A percentile compares a stretch with the other conserved stretches of the same genome.
These are phyloP conservation scores for Myochromella boudieri DNA, from an alignment of 768 basidiomycete species.

Conservation along the genomic window DNA sequence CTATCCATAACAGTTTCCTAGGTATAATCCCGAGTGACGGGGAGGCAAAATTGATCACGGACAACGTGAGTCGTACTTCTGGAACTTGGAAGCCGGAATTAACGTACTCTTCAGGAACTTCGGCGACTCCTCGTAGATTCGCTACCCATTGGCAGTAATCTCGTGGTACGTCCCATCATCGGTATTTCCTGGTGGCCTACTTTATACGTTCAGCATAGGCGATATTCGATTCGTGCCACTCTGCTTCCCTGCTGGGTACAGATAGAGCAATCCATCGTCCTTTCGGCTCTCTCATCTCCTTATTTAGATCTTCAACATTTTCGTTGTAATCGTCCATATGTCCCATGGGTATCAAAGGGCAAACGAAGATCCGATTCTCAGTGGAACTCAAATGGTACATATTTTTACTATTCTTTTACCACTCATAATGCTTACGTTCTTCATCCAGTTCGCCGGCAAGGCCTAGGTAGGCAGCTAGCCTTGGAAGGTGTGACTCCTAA, in stretches of 20 bases:
- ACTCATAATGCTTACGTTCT: not conserved
- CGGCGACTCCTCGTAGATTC: constrained; percentile 33
- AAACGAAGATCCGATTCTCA: constrained; percentile 30
- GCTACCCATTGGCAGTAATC: constrained; percentile 34
- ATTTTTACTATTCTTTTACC: not conserved
- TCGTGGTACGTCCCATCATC: constrained; percentile 29
- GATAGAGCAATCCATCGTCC: not conserved
- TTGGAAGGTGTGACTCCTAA: not conserved
- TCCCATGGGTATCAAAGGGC: constrained; percentile 47
- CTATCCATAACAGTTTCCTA: constrained; percentile 10
- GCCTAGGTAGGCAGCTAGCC: constrained; percentile 9
- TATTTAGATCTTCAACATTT: constrained; percentile 40
- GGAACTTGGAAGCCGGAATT: not conserved
- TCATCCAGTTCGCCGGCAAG: constrained; percentile 16
- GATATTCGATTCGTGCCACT: constrained; percentile 41
- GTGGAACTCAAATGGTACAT: constrained; percentile 32
- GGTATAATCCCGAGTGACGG: constrained; percentile 41
- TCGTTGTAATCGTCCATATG: constrained; percentile 44
- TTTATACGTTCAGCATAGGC: constrained; percentile 14
- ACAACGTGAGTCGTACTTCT: constrained; percentile 29
- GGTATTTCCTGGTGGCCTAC: not conserved
- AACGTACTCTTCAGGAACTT: constrained; percentile 27
- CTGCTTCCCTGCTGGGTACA: constrained; percentile 38
- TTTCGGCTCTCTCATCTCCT: not conserved
- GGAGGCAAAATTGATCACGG: constrained; percentile 29